phyloP scores from a whole-genome alignment of 257 asterid genomes.

The Solanum boliviense region DNA sequence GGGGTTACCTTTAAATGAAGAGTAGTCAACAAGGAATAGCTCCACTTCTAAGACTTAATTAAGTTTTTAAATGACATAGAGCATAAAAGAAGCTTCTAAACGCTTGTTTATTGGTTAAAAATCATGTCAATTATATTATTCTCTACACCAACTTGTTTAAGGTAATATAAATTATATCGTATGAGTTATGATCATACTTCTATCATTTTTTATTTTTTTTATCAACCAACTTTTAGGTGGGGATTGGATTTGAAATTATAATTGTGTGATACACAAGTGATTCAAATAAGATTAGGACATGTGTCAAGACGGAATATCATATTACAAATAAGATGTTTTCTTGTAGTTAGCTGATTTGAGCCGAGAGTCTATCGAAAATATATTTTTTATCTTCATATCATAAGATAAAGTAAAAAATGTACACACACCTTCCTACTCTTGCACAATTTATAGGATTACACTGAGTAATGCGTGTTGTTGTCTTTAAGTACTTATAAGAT shows the following conservation, averaged over 20 bases:
- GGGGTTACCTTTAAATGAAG: neutral
- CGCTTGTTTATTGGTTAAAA: neutral
- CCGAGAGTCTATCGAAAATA: fast-evolving
- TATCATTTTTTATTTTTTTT: neutral
- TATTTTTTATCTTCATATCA: too few species aligned
- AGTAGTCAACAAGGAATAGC: neutral
- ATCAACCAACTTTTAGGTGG: neutral
- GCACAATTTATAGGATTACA: too few species aligned
- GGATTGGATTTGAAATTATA: neutral
- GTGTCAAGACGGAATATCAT: neutral
- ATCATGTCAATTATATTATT: neutral
- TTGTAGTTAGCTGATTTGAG: too few species aligned
- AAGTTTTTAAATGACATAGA: neutral
- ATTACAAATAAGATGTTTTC: neutral
- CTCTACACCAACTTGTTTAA: neutral
- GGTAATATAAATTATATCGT: neutral
- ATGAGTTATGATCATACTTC: neutral
- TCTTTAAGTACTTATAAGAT: neutral
- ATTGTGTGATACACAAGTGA: neutral
- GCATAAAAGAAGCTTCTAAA: neutral
- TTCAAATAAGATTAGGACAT: neutral
- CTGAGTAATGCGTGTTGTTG: too few species aligned
- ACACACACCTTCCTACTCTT: too few species aligned
- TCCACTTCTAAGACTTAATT: neutral
- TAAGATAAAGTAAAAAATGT: too few species aligned